Evolutionary conservation across 495 filamentous ascomycete genomes (phyloP).

Genomic region (Aspergillus leporis): DNA sequence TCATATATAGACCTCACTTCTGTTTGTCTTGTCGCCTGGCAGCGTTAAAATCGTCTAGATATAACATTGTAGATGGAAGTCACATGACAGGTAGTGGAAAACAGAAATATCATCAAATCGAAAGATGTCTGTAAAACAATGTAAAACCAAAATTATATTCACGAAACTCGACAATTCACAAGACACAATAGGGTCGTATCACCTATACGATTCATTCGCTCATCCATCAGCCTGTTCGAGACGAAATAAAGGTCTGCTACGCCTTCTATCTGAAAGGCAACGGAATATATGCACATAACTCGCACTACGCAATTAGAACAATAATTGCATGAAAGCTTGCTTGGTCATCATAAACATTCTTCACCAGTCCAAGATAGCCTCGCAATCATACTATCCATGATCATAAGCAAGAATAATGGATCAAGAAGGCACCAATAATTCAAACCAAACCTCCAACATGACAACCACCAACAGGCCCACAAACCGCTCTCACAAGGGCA

Average conservation of each 20-base stretch:
- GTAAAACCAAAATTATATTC: not conserved
- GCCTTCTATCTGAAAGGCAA: too few relatives aligned
- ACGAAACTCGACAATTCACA: not conserved
- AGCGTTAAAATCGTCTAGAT: not conserved
- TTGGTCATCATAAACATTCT: too few relatives aligned
- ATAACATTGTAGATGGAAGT: not conserved
- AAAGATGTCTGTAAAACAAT: not conserved
- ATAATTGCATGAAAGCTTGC: not conserved
- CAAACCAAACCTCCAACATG: not conserved
- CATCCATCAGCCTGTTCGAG: too few relatives aligned
- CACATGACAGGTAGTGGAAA: not conserved
- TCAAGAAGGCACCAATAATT: not conserved
- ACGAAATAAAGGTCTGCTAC: too few relatives aligned
- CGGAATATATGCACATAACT: too few relatives aligned
- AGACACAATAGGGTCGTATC: not conserved
- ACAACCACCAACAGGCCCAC: not conserved
- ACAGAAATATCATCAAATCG: not conserved
- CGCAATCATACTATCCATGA: too few relatives aligned
- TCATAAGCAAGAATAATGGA: not conserved
- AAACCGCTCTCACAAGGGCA: conserved; percentile 4
- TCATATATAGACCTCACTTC: too few relatives aligned
- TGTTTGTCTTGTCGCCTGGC: too few relatives aligned
- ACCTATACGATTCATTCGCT: too few relatives aligned
- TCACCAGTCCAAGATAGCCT: too few relatives aligned
- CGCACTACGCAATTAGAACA: not conserved